phyloP scores from a whole-genome alignment of 108 stramenopile genomes.

The Stephanodiscus triporus region DNA sequence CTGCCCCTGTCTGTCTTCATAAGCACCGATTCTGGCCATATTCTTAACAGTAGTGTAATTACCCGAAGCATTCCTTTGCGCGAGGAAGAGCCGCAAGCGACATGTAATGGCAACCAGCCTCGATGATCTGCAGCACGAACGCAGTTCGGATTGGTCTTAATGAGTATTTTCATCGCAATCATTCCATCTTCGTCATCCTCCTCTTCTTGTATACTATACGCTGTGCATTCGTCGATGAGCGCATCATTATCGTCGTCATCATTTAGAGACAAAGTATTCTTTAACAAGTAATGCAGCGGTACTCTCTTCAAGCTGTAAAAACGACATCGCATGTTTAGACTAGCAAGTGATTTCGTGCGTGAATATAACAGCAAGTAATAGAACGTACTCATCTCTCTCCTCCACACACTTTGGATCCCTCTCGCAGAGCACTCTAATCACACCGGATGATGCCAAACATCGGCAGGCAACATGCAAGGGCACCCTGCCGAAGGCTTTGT shows the following conservation, averaged over 20 bases:
- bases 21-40: slow-evolving; percentile 36
- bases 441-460: slow-evolving; percentile 38
- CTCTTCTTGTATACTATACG: background rate
- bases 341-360: background rate
- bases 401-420: slow-evolving; percentile 39
- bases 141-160: slow-evolving; percentile 28
- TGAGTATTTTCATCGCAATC: slow-evolving; percentile 20
- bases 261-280: slow-evolving; percentile 30
- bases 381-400: slow-evolving; percentile 30
- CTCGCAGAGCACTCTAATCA: slow-evolving; percentile 34
- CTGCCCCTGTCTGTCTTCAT: slow-evolving; percentile 33
- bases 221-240: background rate
- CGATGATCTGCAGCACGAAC: slow-evolving; percentile 41
- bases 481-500: slow-evolving; percentile 40
- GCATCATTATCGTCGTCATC: slow-evolving; percentile 14
- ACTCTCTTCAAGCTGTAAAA: slow-evolving; percentile 25
- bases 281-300: slow-evolving; percentile 46
- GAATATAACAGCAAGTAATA: background rate
- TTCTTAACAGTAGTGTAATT: slow-evolving; percentile 23
- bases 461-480: slow-evolving; percentile 46
- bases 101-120: slow-evolving; percentile 47
- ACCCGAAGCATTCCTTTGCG: slow-evolving; percentile 36
- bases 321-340: no score
- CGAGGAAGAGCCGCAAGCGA: slow-evolving; percentile 42
- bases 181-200: slow-evolving; percentile 26